Evolutionary conservation across 805 yeast genomes (phyloP), one percentile per base, ranked within the genome.

Genomic region (Teunomyces aglyptinius): DNA sequence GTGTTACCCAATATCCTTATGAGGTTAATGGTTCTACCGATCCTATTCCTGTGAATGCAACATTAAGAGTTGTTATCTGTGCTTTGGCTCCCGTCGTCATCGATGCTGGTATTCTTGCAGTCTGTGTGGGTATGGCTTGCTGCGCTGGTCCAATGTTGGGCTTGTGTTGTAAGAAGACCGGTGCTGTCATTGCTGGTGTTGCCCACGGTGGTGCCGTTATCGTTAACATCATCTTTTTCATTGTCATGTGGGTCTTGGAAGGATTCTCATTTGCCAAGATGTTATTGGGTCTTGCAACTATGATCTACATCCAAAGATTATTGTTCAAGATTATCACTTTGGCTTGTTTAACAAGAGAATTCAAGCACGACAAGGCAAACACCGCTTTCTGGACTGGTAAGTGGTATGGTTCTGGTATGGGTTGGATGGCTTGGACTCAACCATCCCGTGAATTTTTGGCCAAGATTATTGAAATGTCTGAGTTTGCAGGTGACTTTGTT

Each of bases 361-460:
- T 90, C 78, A 89, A 89, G 83, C 88, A 87, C 60, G 97, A 92
- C 71, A 89, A 85, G 64, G 77, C 98, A 31, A 94, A 94, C 75
- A 86, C 96, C 58, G 98, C 99, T 24, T 94, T 96, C 95, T 94
- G 99, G 99, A 88, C 96, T 48, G 99, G 99, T 79, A 91, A 90
- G 72, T 94, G 99, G 99, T 90, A 91, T 68, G 94, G 96, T 49
- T 77, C 88, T 50, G 94, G 96, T 63, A 73, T 92, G 70, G 99
- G 98, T 49, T 83, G 85, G 82, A 82, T 85, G 80, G 96, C 97
- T 16, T 81, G 87, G 78, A 85, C 98, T 28, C 98, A 92, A 75
- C 99, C 99, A 52, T 64, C 87, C 44, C 89, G 99, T 78, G 99
- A 94, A 75, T 89, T 89, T 63, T 78, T 82, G 61, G 97, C 97